Conservation (phyloP, 768 basidiomycete genomes). For the Serendipita sp. region DNA sequence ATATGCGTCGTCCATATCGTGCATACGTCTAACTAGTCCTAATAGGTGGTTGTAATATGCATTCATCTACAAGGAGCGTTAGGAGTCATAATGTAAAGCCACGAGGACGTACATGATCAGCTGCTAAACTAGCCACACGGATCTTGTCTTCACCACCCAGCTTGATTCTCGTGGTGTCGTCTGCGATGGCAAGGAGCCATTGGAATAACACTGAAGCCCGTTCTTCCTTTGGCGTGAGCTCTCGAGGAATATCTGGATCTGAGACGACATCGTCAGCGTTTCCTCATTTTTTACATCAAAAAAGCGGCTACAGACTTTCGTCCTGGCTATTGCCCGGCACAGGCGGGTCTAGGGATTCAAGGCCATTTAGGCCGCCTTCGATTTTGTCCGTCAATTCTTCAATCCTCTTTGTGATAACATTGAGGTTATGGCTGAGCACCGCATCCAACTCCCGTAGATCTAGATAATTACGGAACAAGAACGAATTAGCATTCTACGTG, state of each 20-base stretch:
- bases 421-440: conserved; percentile 78
- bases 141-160: conserved; percentile 97
- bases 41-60: conserved; percentile 9
- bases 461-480: conserved; percentile 32
- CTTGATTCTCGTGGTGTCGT: conserved; percentile 81
- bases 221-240: conserved; percentile 20
- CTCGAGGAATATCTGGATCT: too few relatives aligned
- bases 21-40: conserved; percentile 2
- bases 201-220: conserved; percentile 51
- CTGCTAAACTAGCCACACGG: conserved; percentile 78
- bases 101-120: conserved; percentile 60
- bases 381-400: conserved; percentile 59
- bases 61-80: conserved; percentile 6
- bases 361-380: conserved; percentile 35
- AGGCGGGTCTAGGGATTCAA: not conserved
- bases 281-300: too few relatives aligned
- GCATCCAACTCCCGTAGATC: conserved; percentile 98
- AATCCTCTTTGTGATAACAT: conserved; percentile 67
- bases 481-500: not conserved
- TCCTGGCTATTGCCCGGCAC: too few relatives aligned
- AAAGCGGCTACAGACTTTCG: too few relatives aligned
- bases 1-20: conserved; percentile 1
- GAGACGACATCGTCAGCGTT: too few relatives aligned
- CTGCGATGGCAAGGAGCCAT: conserved; percentile 75
- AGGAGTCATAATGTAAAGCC: not conserved